Percentiles rank a stretch among this genome's conserved stretches.
Conservation (phyloP, 2,329 filamentous ascomycete genomes). For the Talaromyces sp. region DNA sequence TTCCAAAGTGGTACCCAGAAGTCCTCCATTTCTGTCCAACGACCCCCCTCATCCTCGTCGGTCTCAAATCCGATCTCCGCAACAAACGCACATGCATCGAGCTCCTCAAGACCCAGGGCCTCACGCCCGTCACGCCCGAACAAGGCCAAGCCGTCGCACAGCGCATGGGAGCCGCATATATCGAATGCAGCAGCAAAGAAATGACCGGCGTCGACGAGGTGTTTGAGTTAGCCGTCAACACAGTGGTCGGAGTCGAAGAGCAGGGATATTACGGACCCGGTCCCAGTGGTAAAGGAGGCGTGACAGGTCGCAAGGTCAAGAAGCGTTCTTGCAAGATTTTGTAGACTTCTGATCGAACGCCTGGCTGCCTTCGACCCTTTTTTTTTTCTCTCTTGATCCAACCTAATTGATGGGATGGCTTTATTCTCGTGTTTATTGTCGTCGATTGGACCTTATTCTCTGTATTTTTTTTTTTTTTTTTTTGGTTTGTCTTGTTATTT, state of each 20-base stretch:
- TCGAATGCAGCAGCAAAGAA: constrained; percentile 98
- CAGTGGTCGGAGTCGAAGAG: constrained; percentile 78
- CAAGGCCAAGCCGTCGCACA: constrained; percentile 83
- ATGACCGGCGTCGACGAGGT: constrained; percentile 95
- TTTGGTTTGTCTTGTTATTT: not conserved
- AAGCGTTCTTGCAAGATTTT: constrained; percentile 79
- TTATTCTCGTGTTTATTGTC: not conserved
- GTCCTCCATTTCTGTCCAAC: constrained; percentile 98
- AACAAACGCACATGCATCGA: constrained; percentile 96
- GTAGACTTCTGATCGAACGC: constrained; percentile 43
- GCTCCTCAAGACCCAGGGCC: constrained; percentile 94
- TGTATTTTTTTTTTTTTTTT: constrained; percentile 8
- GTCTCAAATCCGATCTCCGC: constrained; percentile 94
- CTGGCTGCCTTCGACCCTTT: constrained; percentile 16
- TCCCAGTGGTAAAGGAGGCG: constrained; percentile 42
- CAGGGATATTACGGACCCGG: constrained; percentile 30
- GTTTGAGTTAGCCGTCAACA: constrained; percentile 86
- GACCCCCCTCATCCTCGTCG: constrained; percentile 90
- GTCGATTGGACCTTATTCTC: not conserved
- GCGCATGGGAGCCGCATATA: constrained; percentile 93
- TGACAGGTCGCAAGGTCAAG: constrained; percentile 64
- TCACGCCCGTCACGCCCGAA: constrained; percentile 88
- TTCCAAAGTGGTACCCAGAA: constrained; percentile 91
- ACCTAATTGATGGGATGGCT: not conserved
- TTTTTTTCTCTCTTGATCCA: not conserved